Evolutionary conservation across 371 early-diverging fungal genomes (phyloP).

Genomic region (Mortierella sp.): DNA sequence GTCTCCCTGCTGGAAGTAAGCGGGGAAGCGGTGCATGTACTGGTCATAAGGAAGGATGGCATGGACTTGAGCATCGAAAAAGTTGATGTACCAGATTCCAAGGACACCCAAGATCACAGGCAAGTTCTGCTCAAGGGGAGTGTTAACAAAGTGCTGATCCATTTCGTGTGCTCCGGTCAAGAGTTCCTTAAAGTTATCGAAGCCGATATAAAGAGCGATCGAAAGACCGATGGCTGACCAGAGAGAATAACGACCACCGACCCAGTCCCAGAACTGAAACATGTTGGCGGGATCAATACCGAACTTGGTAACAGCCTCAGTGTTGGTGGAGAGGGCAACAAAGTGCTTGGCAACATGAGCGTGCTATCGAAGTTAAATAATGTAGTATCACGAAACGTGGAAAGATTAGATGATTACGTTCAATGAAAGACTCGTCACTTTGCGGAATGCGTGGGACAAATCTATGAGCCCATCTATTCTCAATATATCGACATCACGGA

Average conservation of each 20-base stretch:
- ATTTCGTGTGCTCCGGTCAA: constrained; percentile 96
- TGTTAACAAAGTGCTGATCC: constrained; percentile 95
- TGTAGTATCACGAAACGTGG: too few relatives aligned
- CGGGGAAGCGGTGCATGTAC: constrained; percentile 96
- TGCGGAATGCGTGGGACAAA: background rate
- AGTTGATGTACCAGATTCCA: constrained; percentile 99
- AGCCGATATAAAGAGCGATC: constrained; percentile 96
- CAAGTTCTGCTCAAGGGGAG: constrained; percentile 91
- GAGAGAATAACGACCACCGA: constrained; percentile 99
- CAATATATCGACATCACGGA: background rate
- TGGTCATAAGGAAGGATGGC: constrained; percentile 99
- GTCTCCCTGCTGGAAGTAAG: constrained; percentile 99
- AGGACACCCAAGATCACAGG: constrained; percentile 94
- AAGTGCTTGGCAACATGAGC: constrained; percentile 98
- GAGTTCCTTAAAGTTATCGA: constrained; percentile 94
- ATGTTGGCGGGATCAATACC: constrained; percentile 95
- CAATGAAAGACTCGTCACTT: background rate
- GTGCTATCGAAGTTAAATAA: too few relatives aligned
- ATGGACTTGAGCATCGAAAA: constrained; percentile 94
- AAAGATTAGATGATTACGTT: background rate
- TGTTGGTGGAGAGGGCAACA: constrained; percentile 98
- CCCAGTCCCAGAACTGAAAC: constrained; percentile 99
- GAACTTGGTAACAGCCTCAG: constrained; percentile 89
- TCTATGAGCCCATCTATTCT: background rate
- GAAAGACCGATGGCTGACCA: constrained; percentile 99